Conservation (phyloP, 139 green algal genomes). For the Haematococcus lacustris region DNA sequence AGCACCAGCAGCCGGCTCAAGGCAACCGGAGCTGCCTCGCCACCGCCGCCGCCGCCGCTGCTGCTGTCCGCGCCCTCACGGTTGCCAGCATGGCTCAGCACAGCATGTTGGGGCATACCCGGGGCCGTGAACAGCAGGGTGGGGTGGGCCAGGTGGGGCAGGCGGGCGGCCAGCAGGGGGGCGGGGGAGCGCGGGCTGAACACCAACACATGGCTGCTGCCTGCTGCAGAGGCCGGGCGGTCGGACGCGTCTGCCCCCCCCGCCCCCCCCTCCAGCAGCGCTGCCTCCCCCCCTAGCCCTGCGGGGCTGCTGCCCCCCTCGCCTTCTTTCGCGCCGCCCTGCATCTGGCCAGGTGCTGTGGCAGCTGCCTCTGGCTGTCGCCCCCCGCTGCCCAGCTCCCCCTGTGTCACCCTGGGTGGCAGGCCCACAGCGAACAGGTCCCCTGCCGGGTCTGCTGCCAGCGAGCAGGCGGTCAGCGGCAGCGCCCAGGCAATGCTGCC, state of each 20-base stretch:
- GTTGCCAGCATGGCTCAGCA: too few species aligned
- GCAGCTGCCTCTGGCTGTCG: background rate
- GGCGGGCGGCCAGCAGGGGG: slow-evolving; percentile 11
- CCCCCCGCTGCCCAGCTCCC: background rate
- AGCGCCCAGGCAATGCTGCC: slow-evolving; percentile 37
- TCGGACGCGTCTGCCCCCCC: background rate
- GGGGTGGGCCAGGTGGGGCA: too few species aligned
- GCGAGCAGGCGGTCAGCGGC: slow-evolving; percentile 8
- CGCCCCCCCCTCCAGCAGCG: background rate
- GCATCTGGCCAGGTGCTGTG: background rate
- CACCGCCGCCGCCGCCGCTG: too few species aligned
- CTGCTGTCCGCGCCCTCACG: too few species aligned
- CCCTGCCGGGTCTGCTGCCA: slow-evolving; percentile 28
- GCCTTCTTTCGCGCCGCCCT: background rate
- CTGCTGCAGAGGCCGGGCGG: background rate
- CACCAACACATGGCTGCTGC: slow-evolving; percentile 30
- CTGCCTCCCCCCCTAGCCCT: background rate
- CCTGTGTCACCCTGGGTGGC: background rate
- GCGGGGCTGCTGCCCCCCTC: slow-evolving; percentile 2
- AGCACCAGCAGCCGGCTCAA: too few species aligned
- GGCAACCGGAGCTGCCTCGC: too few species aligned
- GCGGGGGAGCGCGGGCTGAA: slow-evolving; percentile 21
- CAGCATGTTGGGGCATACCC: too few species aligned
- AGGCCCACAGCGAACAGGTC: background rate
- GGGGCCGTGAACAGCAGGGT: too few species aligned